Base-by-base conservation (phyloP, 495 filamentous ascomycete genomes). In the Penicillium cinerascens region DNA sequence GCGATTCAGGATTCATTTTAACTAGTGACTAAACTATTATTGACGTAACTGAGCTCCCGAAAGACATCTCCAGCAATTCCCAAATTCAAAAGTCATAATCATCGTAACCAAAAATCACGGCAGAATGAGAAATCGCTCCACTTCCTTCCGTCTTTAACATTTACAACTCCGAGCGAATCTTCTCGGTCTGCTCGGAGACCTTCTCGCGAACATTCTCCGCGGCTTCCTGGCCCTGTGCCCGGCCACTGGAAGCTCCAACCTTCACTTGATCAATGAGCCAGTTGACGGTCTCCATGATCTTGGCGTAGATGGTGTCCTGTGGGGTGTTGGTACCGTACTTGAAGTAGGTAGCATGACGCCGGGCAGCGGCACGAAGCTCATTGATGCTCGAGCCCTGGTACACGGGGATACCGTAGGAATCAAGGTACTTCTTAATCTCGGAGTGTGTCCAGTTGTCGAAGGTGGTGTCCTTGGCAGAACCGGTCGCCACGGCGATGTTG, bases 391-490 rank as follows among this genome's bases (percentile, higher is more conserved):
- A 83, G 25, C 86, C 87, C 68, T 89, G 87, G 40, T 86, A 87
- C 39, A 79, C 81, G 10, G 83, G 80, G 53, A 92, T 77, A 36
- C 88, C 89, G 60, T 91, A 92, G 44, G 83, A 86, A 65, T 92
- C 89, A 11, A 92, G 78, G 55, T 91, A 92, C 13, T 79, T 72
- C 75, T 92, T 92, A 47, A 95, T 74, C 17, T 95, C 90, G 15
- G 81, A 85, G 25, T 84, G 83, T 46, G 87, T 87, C 90, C 90
- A 95, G 2, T 82, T 85, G 42, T 93, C 85, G 56, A 93, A 93
- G 4, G 82, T 78, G 16, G 67, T 69, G 16, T 86, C 81, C 74
- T 91, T 92, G 41, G 79, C 86, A 5, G 76, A 60, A 49, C 82
- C 82, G 9, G 89, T 92, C 9, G 83, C 85, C 27, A 81, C 69